These are phyloP conservation scores for Gomphus sp. DNA, from an alignment of 1,284 basidiomycete species.

Conservation along the genomic window DNA sequence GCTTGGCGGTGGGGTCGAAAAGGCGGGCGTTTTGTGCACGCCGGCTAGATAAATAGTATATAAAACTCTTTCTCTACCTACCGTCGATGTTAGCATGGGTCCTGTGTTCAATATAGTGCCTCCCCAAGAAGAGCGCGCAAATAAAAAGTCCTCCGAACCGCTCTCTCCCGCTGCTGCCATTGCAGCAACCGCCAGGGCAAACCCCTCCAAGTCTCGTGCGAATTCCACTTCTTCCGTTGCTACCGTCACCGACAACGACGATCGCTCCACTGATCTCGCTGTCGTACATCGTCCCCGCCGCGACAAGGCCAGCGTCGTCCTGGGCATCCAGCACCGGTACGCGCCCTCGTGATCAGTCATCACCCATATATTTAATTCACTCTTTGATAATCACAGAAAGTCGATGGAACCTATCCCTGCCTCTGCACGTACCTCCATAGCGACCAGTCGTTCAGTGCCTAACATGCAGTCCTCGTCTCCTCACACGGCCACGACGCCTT, in stretches of 20 bases:
- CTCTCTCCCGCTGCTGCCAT: slow-evolving; percentile 3
- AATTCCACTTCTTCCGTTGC: slow-evolving; percentile 11
- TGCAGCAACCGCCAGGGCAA: not conserved
- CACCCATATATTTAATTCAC: not conserved
- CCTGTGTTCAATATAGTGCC: slow-evolving; percentile 1
- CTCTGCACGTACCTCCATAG: slow-evolving; percentile 60
- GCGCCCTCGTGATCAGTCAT: slow-evolving; percentile 15
- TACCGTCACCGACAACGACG: slow-evolving; percentile 12
- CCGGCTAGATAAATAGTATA: not conserved
- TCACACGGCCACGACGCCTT: slow-evolving; percentile 56
- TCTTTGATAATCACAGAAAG: not conserved
- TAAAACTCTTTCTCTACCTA: slow-evolving; percentile 17
- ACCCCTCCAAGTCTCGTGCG: not conserved
- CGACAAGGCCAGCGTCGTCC: slow-evolving; percentile 59
- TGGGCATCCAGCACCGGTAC: slow-evolving; percentile 63
- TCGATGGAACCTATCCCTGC: slow-evolving; percentile 73
- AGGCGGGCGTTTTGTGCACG: too few species aligned
- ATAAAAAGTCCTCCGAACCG: not conserved
- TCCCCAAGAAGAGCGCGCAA: not conserved
- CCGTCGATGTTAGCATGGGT: not conserved
- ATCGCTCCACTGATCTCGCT: slow-evolving; percentile 18
- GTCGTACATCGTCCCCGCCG: slow-evolving; percentile 16
- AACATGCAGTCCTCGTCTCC: slow-evolving; percentile 39
- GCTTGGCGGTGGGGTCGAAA: too few species aligned
- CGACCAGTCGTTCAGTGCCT: slow-evolving; percentile 65